These are phyloP conservation scores for Canariomyces notabilis DNA, from an alignment of 2,329 filamentous ascomycete genomes.

Conservation along the genomic window DNA sequence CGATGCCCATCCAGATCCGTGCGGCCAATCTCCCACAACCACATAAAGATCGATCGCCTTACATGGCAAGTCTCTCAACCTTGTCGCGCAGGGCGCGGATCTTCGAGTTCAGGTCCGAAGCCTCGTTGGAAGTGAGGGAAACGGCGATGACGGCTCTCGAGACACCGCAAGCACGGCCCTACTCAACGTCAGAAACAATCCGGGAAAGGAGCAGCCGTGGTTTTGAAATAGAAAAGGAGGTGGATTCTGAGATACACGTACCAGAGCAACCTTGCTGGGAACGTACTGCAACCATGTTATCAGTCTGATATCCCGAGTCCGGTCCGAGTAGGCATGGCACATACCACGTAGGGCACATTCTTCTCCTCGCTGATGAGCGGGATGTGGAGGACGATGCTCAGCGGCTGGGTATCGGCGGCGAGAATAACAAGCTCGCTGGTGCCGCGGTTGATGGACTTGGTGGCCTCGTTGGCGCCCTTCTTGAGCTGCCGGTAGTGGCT, in stretches of 20 bases:
- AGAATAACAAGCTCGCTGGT: slow-evolving; percentile 85
- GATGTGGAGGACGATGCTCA: slow-evolving; percentile 84
- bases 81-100: slow-evolving; percentile 89
- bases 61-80: slow-evolving; percentile 94
- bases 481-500: slow-evolving; percentile 58
- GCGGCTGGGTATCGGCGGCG: slow-evolving; percentile 79
- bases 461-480: slow-evolving; percentile 62
- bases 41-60: slow-evolving; percentile 33
- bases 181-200: slow-evolving; percentile 44
- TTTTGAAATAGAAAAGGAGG: no score
- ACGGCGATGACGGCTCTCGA: slow-evolving; percentile 80
- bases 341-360: slow-evolving; percentile 54
- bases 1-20: background rate
- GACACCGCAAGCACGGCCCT: slow-evolving; percentile 87
- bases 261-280: slow-evolving; percentile 72
- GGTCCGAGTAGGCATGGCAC: background rate
- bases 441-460: slow-evolving; percentile 53
- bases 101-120: slow-evolving; percentile 78
- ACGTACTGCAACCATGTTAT: slow-evolving; percentile 39
- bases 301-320: background rate
- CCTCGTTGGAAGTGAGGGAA: slow-evolving; percentile 88
- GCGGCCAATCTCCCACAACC: background rate
- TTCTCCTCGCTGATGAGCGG: slow-evolving; percentile 84
- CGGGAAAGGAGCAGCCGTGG: background rate
- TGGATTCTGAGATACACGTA: background rate